Conservation (phyloP, 2,329 filamentous ascomycete genomes). For the Fusarium gaditjirri region DNA sequence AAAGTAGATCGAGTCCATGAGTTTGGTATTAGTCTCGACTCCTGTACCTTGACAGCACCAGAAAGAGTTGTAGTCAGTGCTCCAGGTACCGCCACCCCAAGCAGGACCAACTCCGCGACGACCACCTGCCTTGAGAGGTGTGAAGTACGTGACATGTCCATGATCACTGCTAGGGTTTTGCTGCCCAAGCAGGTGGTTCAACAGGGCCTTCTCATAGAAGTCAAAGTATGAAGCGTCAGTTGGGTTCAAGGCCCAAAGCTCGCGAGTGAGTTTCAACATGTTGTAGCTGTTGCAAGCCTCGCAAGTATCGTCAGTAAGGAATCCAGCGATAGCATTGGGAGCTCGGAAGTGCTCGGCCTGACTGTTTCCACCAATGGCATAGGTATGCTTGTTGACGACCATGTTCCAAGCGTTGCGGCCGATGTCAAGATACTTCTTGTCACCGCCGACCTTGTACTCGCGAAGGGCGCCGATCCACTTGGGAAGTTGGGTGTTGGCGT, state of each 20-base stretch:
- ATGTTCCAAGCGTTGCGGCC: constrained; percentile 62
- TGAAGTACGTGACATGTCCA: constrained; percentile 65
- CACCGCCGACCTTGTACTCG: constrained; percentile 61
- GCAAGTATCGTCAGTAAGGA: constrained; percentile 58
- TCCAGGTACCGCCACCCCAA: constrained; percentile 65
- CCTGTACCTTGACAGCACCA: constrained; percentile 66
- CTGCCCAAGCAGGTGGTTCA: constrained; percentile 62
- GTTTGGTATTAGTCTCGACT: constrained; percentile 64
- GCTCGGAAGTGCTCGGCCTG: constrained; percentile 63
- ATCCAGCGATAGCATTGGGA: constrained; percentile 57
- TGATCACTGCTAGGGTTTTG: constrained; percentile 57
- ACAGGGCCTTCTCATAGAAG: constrained; percentile 61
- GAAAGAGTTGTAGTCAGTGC: constrained; percentile 62
- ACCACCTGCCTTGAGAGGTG: constrained; percentile 59
- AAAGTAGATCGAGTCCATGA: constrained; percentile 64
- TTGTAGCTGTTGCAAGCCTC: constrained; percentile 67
- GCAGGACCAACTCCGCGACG: constrained; percentile 61
- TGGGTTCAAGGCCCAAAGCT: constrained; percentile 59
- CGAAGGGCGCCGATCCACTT: constrained; percentile 64
- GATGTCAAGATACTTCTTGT: constrained; percentile 57
- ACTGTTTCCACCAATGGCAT: constrained; percentile 65
- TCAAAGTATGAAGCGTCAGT: constrained; percentile 58
- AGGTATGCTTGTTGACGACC: constrained; percentile 58
- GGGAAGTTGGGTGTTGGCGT: constrained; percentile 64
- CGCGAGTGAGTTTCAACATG: constrained; percentile 65